Percentiles rank a stretch among this genome's conserved stretches.
Conservation (phyloP, 1,284 basidiomycete species). For the Xerocomus cyaneibrunnescens region DNA sequence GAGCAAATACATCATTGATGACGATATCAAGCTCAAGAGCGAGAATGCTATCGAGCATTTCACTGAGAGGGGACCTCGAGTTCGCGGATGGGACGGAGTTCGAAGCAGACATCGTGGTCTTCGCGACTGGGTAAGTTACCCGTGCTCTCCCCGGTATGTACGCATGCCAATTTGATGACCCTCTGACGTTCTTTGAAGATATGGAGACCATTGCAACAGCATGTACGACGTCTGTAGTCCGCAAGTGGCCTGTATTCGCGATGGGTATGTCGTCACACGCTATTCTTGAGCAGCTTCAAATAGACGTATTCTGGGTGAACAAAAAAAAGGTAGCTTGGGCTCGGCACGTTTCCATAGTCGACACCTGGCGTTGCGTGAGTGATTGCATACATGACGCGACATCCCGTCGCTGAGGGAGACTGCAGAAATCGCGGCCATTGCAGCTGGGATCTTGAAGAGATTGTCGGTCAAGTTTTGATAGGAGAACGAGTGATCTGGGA, state of each 20-base stretch:
- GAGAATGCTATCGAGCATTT: constrained; percentile 39
- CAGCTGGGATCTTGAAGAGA: constrained; percentile 29
- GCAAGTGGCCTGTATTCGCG: constrained; percentile 39
- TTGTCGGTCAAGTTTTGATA: constrained; percentile 23
- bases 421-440: constrained; percentile 36
- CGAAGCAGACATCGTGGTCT: constrained; percentile 48
- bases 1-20: constrained; percentile 41
- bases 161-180: too few relatives aligned
- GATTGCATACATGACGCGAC: not conserved
- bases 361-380: constrained; percentile 41
- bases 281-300: not conserved
- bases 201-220: constrained; percentile 30
- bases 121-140: constrained; percentile 41
- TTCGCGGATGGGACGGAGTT: constrained; percentile 46
- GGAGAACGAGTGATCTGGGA: not conserved
- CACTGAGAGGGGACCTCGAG: constrained; percentile 36
- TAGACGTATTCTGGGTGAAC: too few relatives aligned
- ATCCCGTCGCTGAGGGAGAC: not conserved
- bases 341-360: constrained; percentile 37
- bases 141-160: not conserved
- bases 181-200: constrained; percentile 18
- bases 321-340: constrained; percentile 34
- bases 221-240: constrained; percentile 40
- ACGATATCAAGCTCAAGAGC: constrained; percentile 46
- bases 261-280: constrained; percentile 24